Percentiles rank a stretch among this genome's conserved stretches.
Conservation (phyloP, 2,329 filamentous ascomycete genomes). For the Colletotrichum tanaceti region DNA sequence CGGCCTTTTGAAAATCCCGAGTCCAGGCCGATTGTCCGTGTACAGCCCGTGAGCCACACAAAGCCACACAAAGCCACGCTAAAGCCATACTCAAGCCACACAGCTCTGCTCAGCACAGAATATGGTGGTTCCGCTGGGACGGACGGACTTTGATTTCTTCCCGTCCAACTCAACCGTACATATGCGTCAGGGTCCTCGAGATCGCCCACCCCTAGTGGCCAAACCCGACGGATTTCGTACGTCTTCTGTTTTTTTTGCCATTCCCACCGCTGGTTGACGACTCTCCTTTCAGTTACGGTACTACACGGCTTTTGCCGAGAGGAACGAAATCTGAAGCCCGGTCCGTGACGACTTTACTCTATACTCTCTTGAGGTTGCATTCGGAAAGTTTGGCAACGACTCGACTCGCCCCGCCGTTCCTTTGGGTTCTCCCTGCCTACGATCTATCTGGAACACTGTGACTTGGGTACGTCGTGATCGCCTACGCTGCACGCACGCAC, state of each 20-base stretch:
- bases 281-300: background rate
- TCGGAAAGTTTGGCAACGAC: conserved; percentile 5
- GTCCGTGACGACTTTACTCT: background rate
- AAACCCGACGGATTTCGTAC: conserved; percentile 32
- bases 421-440: too few species aligned
- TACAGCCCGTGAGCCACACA: background rate
- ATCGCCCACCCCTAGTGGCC: background rate
- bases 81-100: too few species aligned
- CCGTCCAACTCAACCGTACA: conserved; percentile 15
- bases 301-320: conserved; percentile 4
- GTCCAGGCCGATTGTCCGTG: background rate
- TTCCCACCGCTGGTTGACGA: conserved; percentile 1
- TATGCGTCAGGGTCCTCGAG: conserved; percentile 23
- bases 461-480: conserved; percentile 12
- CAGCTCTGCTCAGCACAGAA: background rate
- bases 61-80: too few species aligned
- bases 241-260: conserved; percentile 1
- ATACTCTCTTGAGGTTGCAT: background rate
- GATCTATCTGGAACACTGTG: too few species aligned
- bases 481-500: background rate
- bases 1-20: background rate
- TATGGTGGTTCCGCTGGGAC: background rate
- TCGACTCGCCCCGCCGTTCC: background rate
- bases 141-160: conserved; percentile 1
- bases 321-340: conserved; percentile 21